Evolutionary conservation across 208 protist species (phyloP), one percentile per base, ranked within the genome.

Genomic region (Leishmania martiniquensis): DNA sequence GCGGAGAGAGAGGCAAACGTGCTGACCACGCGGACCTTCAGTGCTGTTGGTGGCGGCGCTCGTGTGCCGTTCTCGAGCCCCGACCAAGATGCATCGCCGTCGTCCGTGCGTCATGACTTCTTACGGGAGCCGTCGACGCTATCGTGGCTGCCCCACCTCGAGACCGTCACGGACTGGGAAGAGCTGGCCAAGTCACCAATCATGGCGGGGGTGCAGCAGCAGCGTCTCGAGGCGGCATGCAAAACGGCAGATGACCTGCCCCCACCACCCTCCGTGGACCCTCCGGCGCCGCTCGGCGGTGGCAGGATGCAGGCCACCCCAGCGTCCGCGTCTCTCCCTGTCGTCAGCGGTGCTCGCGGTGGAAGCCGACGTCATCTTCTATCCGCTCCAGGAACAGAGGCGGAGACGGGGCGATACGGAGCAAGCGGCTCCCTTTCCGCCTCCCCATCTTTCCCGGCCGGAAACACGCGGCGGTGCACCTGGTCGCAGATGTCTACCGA

Each of bases 401-500:
- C 6, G 13, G 59, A 76, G 47, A 17, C 34, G 17, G 57, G 7
- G 57, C 1, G 62, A 29, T 6, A 1, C 72, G 20, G 34, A 59
- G 71, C 71, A 63, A 75, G 49, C 69, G 32, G 7, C 3, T 37
- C 69, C 47, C 9, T 37, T 22, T 39, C 62, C 0, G 25, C 29
- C 25, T 1, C 29, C 34, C 47, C 73, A 10, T 57, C 62, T 22
- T 69, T 62, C 42, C 9, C 29, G 10, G 44, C n/a, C 29, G 57
- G 13, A n/a, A 77, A 51, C 25, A 25, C 66, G 49, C 42, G 54
- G 32, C 66, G 15, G n/a, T 0, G n/a, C 32, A 13, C 51, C 17
- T 42, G 68, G 12, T 70, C 70, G 47, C 60, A 71, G 74, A 75
- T 83, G 74, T 79, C 74, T 22, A 83, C 74, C 32, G 74, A 83